Conservation (phyloP, 2,329 filamentous ascomycete genomes). For the Xylariaceae sp. region DNA sequence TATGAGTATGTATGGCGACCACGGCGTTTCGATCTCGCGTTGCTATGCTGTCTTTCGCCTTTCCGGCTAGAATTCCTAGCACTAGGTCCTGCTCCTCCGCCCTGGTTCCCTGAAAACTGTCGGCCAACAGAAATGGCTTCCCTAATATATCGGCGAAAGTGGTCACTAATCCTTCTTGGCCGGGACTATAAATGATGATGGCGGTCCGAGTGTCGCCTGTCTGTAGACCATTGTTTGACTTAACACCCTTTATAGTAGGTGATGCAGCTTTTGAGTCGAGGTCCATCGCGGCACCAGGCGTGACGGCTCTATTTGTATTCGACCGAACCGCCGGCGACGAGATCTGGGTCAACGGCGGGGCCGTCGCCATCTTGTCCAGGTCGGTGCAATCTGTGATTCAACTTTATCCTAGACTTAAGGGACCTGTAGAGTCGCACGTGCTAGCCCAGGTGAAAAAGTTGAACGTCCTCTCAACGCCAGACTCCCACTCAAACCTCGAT, state of each 20-base stretch:
- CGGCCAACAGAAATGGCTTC: conserved; percentile 59
- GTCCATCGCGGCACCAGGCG: conserved; percentile 24
- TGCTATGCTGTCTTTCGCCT: conserved; percentile 53
- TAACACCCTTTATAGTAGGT: conserved; percentile 31
- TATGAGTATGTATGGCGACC: conserved; percentile 70
- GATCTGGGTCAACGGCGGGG: conserved; percentile 43
- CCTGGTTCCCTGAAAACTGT: conserved; percentile 49
- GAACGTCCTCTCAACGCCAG: conserved; percentile 1
- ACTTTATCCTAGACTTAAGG: conserved; percentile 2
- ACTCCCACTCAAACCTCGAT: neutral
- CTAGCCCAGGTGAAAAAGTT: conserved; percentile 2
- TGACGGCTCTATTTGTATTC: conserved; percentile 29
- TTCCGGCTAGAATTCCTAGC: conserved; percentile 55
- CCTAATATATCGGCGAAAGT: conserved; percentile 75
- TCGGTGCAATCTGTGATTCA: conserved; percentile 2
- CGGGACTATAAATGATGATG: conserved; percentile 63
- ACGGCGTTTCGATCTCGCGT: conserved; percentile 54
- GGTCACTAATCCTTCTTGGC: conserved; percentile 68
- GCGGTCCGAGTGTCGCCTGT: conserved; percentile 54
- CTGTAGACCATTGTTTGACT: conserved; percentile 42
- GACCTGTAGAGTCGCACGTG: conserved; percentile 1
- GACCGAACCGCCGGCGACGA: conserved; percentile 45
- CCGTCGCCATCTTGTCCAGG: conserved; percentile 35
- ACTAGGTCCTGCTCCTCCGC: conserved; percentile 57
- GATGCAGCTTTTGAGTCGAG: conserved; percentile 21